Conservation (phyloP, 768 basidiomycete species). For the Phaffia tasmanica region DNA sequence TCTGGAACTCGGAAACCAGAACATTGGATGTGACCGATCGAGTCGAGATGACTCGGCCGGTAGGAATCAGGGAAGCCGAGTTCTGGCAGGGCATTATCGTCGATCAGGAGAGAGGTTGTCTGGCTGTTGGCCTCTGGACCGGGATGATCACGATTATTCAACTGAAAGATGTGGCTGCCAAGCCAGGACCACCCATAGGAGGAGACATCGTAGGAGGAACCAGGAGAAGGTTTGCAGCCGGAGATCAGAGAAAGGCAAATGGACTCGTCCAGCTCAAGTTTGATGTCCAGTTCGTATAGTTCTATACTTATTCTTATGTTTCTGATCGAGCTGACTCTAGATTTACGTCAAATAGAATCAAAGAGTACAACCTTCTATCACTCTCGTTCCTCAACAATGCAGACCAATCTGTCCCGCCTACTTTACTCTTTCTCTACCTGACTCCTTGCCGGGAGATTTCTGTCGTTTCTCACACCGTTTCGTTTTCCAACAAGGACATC, state of each 20-base stretch:
- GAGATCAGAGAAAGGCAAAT: background rate
- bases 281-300: slow-evolving; percentile 16
- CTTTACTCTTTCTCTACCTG: slow-evolving; percentile 22
- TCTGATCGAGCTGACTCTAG: background rate
- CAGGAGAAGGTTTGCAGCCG: too few relatives aligned
- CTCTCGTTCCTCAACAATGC: slow-evolving; percentile 13
- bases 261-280: slow-evolving; percentile 9
- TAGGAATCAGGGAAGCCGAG: slow-evolving; percentile 20
- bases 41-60: slow-evolving; percentile 5
- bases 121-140: slow-evolving; percentile 9
- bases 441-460: slow-evolving; percentile 8
- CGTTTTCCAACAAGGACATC: slow-evolving; percentile 12
- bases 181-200: background rate
- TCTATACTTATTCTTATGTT: background rate
- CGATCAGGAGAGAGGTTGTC: slow-evolving; percentile 2
- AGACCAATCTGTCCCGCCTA: background rate
- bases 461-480: slow-evolving; percentile 9
- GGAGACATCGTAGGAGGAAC: too few relatives aligned
- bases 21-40: slow-evolving; percentile 2
- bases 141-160: slow-evolving; percentile 19
- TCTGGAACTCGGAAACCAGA: background rate
- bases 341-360: background rate
- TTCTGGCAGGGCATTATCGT: slow-evolving; percentile 20
- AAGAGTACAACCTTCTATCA: slow-evolving; percentile 21
- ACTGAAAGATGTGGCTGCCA: background rate